Evolutionary conservation across 768 basidiomycete genomes (phyloP), one percentile per base, ranked within the genome.

Genomic region (Phlebiopsis flavidoalba): DNA sequence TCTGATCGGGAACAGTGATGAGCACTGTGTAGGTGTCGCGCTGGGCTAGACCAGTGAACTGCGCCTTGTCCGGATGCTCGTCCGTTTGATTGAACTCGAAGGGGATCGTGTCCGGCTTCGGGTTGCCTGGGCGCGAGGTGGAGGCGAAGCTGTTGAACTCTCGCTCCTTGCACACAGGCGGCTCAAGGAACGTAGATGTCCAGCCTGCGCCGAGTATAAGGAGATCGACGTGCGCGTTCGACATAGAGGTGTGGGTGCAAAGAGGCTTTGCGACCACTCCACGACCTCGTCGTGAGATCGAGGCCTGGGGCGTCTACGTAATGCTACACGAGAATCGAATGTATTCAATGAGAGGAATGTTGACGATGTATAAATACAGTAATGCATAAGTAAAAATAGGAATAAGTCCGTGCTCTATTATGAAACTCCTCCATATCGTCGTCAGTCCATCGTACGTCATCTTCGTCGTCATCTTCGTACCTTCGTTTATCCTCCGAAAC

Each of bases 401-500:
- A 26, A 19, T 45, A 37, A 55, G 54, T 55, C 54, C 54, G 40
- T 45, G 54, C 14, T 54, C 35, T 52, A 43, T 75, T 67, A 86
- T 65, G 85, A 85, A 21, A 88, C 79, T 65, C 86, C 69, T 89
- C 88, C 87, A 89, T 89, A 46, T 87, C 84, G 0, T 84, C 83
- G 0, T 84, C 82, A n/a, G 21, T 86, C n/a, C 84, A 0, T 84
- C 83, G 1, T 83, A n/a, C 80, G 45, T 80, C 78, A 11, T 85
- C 83, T 7, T 85, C 83, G 1, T 83, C 82, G 0, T 80, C 79
- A 22, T 79, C 77, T 2, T 81, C 80, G 24, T 80, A n/a, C n/a
- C 79, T 31, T 31, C 26, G 26, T 31, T n/a, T 31, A 7, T 76
- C 80, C 35, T 85, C 86, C 83, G n/a, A n/a, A n/a, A n/a, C n/a